Evolutionary conservation across 2,329 filamentous ascomycete species (phyloP).

Genomic region (Ophiostoma himal-ulmi): DNA sequence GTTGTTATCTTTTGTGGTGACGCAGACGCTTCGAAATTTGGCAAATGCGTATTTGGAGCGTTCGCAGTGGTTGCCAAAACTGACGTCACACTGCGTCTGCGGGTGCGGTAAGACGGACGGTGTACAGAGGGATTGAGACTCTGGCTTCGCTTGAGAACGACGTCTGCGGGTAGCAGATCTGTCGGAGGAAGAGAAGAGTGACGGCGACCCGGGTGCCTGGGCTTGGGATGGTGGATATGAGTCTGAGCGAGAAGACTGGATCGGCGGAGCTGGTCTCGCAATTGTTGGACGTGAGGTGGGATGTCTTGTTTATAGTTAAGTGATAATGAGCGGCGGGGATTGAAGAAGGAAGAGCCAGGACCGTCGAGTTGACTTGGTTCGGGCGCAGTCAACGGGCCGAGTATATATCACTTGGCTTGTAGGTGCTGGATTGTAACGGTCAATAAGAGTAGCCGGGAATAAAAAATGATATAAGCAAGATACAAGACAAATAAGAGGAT

Average conservation of each 20-base stretch:
- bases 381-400: conserved; percentile 63
- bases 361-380: conserved; percentile 64
- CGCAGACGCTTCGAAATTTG: conserved; percentile 19
- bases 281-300: conserved; percentile 30
- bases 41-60: neutral
- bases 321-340: conserved; percentile 28
- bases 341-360: conserved; percentile 52
- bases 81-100: conserved; percentile 18
- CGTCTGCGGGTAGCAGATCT: conserved; percentile 19
- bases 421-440: neutral
- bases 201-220: neutral
- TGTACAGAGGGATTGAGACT: conserved; percentile 19
- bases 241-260: conserved; percentile 41
- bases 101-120: neutral
- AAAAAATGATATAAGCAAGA: neutral
- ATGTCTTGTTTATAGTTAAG: conserved; percentile 22
- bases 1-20: neutral
- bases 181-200: neutral
- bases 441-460: neutral
- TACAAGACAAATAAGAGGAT: neutral
- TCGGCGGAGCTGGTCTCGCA: conserved; percentile 33
- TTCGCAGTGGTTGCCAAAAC: neutral
- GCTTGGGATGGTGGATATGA: conserved; percentile 41
- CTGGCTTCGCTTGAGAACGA: conserved; percentile 20
- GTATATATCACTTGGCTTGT: conserved; percentile 40